A percentile compares a stretch with the other conserved stretches of the same genome.
Conservation (phyloP, 1,284 basidiomycete species). For the Stereum hirsutum region DNA sequence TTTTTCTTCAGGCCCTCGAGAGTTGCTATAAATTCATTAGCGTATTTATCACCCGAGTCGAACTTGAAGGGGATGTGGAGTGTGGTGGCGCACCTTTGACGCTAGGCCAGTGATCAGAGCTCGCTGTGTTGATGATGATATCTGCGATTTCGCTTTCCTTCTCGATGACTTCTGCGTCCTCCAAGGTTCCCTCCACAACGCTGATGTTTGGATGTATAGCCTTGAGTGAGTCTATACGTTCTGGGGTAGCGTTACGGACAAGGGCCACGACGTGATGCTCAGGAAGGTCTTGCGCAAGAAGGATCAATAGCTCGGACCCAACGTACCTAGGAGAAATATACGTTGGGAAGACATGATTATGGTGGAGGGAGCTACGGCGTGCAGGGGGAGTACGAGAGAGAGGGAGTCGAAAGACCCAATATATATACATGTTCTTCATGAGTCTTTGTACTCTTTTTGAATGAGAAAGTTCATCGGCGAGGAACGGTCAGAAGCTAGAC, state of each 20-base stretch:
- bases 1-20: conserved; percentile 27
- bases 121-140: conserved; percentile 29
- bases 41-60: not conserved
- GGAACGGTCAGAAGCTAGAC: too few species aligned
- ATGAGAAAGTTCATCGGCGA: too few species aligned
- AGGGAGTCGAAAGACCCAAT: too few species aligned
- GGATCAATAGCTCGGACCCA: conserved; percentile 27
- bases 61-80: not conserved
- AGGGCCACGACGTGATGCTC: conserved; percentile 24
- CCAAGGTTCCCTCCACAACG: conserved; percentile 27
- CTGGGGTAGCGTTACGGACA: conserved; percentile 22
- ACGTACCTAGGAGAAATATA: too few species aligned
- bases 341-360: too few species aligned
- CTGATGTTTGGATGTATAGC: conserved; percentile 22
- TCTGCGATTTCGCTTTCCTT: conserved; percentile 24
- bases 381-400: too few species aligned
- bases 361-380: too few species aligned
- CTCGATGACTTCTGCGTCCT: conserved; percentile 24
- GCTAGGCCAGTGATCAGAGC: conserved; percentile 27
- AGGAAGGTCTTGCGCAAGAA: conserved; percentile 21
- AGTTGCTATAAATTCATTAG: conserved; percentile 26
- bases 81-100: conserved; percentile 23
- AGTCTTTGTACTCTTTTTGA: too few species aligned
- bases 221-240: conserved; percentile 19
- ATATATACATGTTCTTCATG: too few species aligned